Conservation (phyloP, 2,329 filamentous ascomycete species). For the Magnaporthiopsis incrustans region DNA sequence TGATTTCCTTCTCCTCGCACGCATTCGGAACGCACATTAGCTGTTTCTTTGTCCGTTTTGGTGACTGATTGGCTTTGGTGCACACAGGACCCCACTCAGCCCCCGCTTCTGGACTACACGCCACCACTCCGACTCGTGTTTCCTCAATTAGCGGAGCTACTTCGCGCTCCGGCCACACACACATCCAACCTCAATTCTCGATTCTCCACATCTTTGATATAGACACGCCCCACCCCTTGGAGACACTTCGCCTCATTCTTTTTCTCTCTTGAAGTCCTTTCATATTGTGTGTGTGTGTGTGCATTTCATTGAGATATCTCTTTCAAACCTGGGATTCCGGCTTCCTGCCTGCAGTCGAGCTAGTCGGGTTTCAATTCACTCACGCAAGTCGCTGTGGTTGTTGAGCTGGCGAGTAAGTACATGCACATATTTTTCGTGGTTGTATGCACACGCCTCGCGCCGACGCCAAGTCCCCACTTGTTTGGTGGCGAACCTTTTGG, state of each 20-base stretch:
- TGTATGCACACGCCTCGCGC: neutral
- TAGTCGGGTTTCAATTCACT: neutral
- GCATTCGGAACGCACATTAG: neutral
- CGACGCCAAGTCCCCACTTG: neutral
- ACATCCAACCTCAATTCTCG: neutral
- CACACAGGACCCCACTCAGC: neutral
- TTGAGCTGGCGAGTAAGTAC: neutral
- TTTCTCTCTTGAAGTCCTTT: neutral
- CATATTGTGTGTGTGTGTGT: neutral
- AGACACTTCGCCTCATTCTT: neutral
- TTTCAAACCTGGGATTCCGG: neutral
- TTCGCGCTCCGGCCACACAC: too few species aligned
- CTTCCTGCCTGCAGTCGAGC: neutral
- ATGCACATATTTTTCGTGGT: neutral
- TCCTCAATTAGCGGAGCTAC: neutral
- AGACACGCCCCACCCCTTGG: neutral
- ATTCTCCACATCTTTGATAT: neutral
- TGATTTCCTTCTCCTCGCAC: neutral
- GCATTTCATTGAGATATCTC: neutral
- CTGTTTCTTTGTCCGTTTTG: neutral
- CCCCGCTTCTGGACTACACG: neutral
- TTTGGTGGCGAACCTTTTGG: neutral
- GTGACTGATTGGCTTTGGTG: constrained; percentile 1
- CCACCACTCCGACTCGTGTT: neutral
- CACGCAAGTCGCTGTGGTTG: neutral